Evolutionary conservation across 805 yeast genomes (phyloP).

Genomic region (Suhomyces kilbournensis): DNA sequence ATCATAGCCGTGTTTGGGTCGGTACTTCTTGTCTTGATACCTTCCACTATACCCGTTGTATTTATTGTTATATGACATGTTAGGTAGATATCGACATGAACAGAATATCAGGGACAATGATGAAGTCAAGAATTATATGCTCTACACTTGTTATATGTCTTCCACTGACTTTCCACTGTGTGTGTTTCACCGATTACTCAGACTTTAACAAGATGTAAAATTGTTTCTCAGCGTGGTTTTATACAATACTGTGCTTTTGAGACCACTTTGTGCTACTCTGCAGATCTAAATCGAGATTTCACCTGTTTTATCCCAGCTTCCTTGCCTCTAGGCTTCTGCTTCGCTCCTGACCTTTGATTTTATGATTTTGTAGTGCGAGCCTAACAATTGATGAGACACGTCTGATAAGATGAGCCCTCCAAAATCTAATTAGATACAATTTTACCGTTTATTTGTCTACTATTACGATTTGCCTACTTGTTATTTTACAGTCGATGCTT

Average conservation of each 20-base stretch:
- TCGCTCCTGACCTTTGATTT: neutral
- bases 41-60: conserved; percentile 1
- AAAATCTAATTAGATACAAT: no score
- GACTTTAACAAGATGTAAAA: neutral
- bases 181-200: neutral
- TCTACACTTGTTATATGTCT: neutral
- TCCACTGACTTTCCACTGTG: neutral
- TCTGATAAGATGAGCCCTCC: neutral
- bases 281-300: neutral
- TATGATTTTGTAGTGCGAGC: conserved; percentile 4
- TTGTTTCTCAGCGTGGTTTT: neutral
- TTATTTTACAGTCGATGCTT: neutral
- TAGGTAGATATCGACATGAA: neutral
- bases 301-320: neutral
- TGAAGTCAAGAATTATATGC: neutral
- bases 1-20: neutral
- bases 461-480: neutral
- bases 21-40: conserved; percentile 2
- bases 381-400: neutral
- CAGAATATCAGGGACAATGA: neutral
- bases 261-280: neutral
- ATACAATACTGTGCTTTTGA: neutral
- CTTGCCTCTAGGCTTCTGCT: neutral
- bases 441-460: neutral
- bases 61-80: conserved; percentile 5